Conservation (phyloP, 805 yeast genomes). For the Candida manassasensis region DNA sequence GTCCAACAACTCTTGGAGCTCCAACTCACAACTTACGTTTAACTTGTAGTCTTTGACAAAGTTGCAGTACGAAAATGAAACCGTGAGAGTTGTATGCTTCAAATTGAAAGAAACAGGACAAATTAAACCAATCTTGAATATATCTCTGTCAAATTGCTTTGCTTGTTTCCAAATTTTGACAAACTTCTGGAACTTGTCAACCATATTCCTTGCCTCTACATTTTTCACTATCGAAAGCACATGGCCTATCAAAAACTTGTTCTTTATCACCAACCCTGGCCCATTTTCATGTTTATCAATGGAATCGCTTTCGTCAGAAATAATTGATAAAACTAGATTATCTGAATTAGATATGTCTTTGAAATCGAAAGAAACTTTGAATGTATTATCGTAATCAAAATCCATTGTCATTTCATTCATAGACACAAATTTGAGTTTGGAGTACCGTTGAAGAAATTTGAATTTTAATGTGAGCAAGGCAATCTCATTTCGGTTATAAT, state of each 20-base stretch:
- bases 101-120: constrained; percentile 20
- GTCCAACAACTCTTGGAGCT: constrained; percentile 4
- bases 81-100: constrained; percentile 8
- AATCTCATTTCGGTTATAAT: constrained; percentile 19
- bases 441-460: constrained; percentile 20
- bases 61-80: constrained; percentile 15
- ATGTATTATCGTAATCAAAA: constrained; percentile 12
- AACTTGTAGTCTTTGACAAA: constrained; percentile 12
- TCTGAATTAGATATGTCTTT: constrained; percentile 4
- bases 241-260: constrained; percentile 9
- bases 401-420: constrained; percentile 8
- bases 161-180: constrained; percentile 16
- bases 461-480: constrained; percentile 17
- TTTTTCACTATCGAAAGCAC: background rate
- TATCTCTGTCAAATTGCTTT: constrained; percentile 22
- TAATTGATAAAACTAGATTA: background rate
- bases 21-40: constrained; percentile 7
- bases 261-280: too few relatives aligned
- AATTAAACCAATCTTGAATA: constrained; percentile 24
- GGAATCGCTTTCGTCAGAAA: constrained; percentile 2
- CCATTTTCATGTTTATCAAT: background rate
- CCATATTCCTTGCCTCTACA: constrained; percentile 1
- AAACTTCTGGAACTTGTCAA: constrained; percentile 17
- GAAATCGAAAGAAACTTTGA: constrained; percentile 11
- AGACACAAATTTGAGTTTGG: constrained; percentile 18